phyloP scores from a whole-genome alignment of 1,284 basidiomycete species.

The Tilletia horrida region DNA sequence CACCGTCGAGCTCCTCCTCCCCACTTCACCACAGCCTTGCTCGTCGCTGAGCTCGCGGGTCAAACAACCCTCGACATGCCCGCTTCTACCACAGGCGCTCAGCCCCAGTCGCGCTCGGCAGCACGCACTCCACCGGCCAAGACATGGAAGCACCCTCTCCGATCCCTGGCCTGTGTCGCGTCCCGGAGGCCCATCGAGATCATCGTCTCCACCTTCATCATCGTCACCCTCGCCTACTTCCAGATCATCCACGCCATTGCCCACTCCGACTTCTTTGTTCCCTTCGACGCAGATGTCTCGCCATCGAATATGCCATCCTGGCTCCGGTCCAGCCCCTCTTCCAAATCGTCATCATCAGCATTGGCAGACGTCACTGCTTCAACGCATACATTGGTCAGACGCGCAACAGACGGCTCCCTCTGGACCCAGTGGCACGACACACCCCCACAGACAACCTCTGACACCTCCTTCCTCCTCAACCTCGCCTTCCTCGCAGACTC shows the following conservation, averaged over 20 bases:
- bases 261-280: constrained; percentile 58
- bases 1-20: too few relatives aligned
- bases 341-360: neutral
- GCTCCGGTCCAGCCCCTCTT: neutral
- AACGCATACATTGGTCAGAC: neutral
- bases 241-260: constrained; percentile 82
- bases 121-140: too few relatives aligned
- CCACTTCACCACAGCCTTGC: too few relatives aligned
- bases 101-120: too few relatives aligned
- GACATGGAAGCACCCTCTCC: constrained; percentile 16
- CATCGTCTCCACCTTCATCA: constrained; percentile 78
- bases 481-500: constrained; percentile 16
- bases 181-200: constrained; percentile 67
- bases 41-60: too few relatives aligned
- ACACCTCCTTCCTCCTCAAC: constrained; percentile 6
- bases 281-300: constrained; percentile 19
- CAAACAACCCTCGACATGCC: too few relatives aligned
- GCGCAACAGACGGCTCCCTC: neutral
- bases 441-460: neutral
- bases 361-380: neutral
- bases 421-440: constrained; percentile 13
- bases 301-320: neutral
- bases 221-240: constrained; percentile 86
- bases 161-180: constrained; percentile 37
- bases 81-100: too few relatives aligned